phyloP scores from a whole-genome alignment of 2,329 filamentous ascomycete genomes.

The Beauveria australis region DNA sequence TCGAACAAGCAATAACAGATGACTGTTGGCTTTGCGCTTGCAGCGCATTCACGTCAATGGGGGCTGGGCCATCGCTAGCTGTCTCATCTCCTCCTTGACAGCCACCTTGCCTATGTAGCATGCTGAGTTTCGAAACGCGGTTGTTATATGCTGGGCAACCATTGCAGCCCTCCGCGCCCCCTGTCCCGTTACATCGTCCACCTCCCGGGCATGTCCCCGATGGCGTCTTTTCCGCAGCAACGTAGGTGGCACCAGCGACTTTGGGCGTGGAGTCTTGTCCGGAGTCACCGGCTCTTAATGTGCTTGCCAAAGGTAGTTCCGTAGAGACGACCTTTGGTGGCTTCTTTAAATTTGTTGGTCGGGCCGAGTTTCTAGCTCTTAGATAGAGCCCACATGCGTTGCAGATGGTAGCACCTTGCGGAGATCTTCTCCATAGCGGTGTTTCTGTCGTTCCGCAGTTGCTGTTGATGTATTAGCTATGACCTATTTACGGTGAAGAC shows the following conservation, averaged over 20 bases:
- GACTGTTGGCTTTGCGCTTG: conserved; percentile 18
- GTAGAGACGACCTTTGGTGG: conserved; percentile 46
- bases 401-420: conserved; percentile 89
- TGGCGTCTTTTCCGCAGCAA: conserved; percentile 64
- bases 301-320: conserved; percentile 33
- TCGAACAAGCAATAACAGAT: conserved; percentile 79
- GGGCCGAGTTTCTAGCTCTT: conserved; percentile 84
- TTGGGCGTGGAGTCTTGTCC: conserved; percentile 33
- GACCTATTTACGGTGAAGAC: not conserved
- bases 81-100: conserved; percentile 23
- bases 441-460: conserved; percentile 94
- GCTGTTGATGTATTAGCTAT: conserved; percentile 36
- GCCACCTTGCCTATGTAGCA: conserved; percentile 39
- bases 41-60: conserved; percentile 32
- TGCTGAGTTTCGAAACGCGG: conserved; percentile 74
- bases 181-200: conserved; percentile 91
- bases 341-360: conserved; percentile 85
- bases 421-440: conserved; percentile 88
- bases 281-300: conserved; percentile 29
- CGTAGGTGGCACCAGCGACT: conserved; percentile 56
- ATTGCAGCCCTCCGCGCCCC: conserved; percentile 87
- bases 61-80: conserved; percentile 10
- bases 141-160: conserved; percentile 98
- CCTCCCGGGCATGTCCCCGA: conserved; percentile 92
- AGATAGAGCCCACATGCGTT: conserved; percentile 94